Conservation (phyloP, 1,284 basidiomycete genomes). For the Rhodotorula sp. region DNA sequence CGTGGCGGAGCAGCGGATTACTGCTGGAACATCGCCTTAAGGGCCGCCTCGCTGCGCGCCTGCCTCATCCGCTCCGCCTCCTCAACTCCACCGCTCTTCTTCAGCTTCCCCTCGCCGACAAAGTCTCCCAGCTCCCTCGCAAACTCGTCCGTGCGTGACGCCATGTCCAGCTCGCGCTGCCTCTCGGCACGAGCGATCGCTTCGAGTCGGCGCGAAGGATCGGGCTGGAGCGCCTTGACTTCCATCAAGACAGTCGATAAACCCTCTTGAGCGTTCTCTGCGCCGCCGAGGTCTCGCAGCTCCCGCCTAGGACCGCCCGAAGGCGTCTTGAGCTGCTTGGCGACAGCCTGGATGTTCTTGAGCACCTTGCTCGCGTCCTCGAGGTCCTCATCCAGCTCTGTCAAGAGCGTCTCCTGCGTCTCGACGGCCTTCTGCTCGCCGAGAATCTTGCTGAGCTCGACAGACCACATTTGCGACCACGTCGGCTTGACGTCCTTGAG, state of each 20-base stretch:
- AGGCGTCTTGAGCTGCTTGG: constrained; percentile 49
- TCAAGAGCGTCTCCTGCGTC: constrained; percentile 85
- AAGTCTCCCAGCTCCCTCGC: constrained; percentile 76
- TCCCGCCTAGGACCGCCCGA: not conserved
- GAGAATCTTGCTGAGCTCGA: constrained; percentile 91
- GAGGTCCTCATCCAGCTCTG: constrained; percentile 85
- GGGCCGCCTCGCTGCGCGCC: constrained; percentile 72
- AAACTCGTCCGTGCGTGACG: constrained; percentile 70
- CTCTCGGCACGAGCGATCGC: constrained; percentile 85
- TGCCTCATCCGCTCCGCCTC: constrained; percentile 82
- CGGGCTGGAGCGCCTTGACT: constrained; percentile 75
- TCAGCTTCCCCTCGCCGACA: constrained; percentile 76
- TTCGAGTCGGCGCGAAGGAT: constrained; percentile 71
- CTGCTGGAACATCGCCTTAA: constrained; percentile 75
- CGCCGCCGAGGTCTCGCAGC: constrained; percentile 25
- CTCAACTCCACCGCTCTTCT: constrained; percentile 91
- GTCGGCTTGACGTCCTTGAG: constrained; percentile 87
- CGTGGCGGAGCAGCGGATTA: not conserved
- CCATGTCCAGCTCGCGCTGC: constrained; percentile 69
- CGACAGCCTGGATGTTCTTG: constrained; percentile 81
- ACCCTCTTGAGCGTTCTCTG: constrained; percentile 10
- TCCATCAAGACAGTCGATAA: constrained; percentile 77
- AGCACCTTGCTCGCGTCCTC: constrained; percentile 81
- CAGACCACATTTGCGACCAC: constrained; percentile 99
- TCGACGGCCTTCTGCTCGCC: constrained; percentile 94